Evolutionary conservation across 768 basidiomycete species (phyloP).

Genomic region (Ephemerocybe angulata): DNA sequence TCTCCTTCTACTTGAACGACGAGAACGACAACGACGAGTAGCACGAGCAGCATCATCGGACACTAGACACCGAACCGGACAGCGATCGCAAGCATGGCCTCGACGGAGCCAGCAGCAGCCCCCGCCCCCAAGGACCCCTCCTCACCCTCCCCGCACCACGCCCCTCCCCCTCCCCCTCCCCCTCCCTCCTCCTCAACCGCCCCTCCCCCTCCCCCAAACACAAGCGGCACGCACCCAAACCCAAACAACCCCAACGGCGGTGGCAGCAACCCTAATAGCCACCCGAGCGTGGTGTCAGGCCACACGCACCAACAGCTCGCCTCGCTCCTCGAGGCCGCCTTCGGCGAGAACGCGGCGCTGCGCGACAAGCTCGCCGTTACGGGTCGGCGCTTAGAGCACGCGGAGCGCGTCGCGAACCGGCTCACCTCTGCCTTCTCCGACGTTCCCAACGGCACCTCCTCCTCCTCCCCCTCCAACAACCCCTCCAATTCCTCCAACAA

Average conservation of each 20-base stretch:
- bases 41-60: too few species aligned
- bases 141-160: too few species aligned
- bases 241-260: too few species aligned
- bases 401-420: conserved; percentile 39
- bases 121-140: too few species aligned
- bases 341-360: conserved; percentile 50
- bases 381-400: conserved; percentile 48
- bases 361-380: conserved; percentile 42
- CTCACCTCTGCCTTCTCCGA: conserved; percentile 19
- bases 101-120: neutral
- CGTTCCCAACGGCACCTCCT: conserved; percentile 9
- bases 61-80: too few species aligned
- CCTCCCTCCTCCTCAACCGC: neutral
- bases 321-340: conserved; percentile 49
- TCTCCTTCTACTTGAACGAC: too few species aligned
- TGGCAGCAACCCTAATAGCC: too few species aligned
- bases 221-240: too few species aligned
- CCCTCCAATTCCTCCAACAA: conserved; percentile 12
- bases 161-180: neutral
- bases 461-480: conserved; percentile 19
- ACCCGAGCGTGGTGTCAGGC: too few species aligned
- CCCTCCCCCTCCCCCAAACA: neutral
- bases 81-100: neutral
- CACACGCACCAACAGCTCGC: conserved; percentile 48
- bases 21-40: too few species aligned